phyloP scores from a whole-genome alignment of 176 grass and related monocot genomes.

The Oropetium thomaeum region DNA sequence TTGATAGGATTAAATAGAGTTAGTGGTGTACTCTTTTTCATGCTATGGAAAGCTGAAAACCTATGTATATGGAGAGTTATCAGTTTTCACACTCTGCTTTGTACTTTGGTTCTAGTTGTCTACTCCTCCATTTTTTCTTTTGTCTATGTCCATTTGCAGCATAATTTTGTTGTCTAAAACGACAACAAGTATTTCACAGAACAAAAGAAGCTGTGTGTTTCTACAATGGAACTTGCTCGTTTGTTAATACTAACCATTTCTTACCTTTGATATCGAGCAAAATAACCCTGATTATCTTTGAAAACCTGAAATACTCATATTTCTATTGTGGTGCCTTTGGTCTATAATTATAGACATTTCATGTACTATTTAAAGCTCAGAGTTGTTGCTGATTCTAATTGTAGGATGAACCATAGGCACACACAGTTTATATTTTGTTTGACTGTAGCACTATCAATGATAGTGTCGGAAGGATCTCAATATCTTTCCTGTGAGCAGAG shows the following conservation, averaged over 20 bases:
- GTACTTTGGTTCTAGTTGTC: neutral
- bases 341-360: neutral
- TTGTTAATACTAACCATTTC: neutral
- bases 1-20: neutral
- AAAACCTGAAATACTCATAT: no score
- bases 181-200: no score
- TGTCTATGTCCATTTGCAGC: no score
- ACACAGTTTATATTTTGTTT: constrained; percentile 5
- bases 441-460: constrained; percentile 11
- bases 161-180: no score
- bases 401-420: neutral
- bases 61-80: neutral
- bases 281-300: neutral
- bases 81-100: neutral
- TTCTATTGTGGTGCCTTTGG: no score
- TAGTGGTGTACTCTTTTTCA: neutral
- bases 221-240: neutral
- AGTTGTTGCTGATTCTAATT: constrained; percentile 14
- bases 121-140: no score
- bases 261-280: neutral
- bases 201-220: neutral
- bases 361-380: neutral
- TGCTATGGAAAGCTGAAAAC: neutral
- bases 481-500: neutral
- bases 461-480: neutral